These are phyloP conservation scores for Veloboletus limbatus DNA, from an alignment of 1,284 basidiomycete species.

Conservation along the genomic window DNA sequence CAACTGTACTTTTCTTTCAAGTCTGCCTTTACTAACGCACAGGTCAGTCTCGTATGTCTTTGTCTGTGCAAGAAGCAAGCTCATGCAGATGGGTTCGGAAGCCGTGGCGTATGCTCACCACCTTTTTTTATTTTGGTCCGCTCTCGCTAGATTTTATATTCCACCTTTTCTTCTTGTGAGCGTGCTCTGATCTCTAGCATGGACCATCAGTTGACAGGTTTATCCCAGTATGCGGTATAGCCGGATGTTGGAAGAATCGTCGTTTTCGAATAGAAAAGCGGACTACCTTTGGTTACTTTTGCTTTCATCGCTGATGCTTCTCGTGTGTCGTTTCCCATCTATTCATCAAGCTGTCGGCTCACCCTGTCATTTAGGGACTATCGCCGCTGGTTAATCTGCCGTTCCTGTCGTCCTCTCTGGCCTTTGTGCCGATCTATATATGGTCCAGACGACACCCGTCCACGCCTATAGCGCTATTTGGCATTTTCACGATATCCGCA, in stretches of 20 bases:
- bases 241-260: constrained; percentile 93
- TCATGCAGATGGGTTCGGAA: constrained; percentile 34
- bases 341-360: background rate
- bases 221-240: constrained; percentile 88
- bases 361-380: constrained; percentile 51
- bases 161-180: constrained; percentile 97
- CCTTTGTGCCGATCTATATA: constrained; percentile 93
- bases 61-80: background rate
- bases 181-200: constrained; percentile 7
- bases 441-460: constrained; percentile 95
- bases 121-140: constrained; percentile 95
- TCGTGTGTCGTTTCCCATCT: constrained; percentile 53
- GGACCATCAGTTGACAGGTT: background rate
- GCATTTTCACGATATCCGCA: constrained; percentile 90
- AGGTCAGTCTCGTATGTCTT: constrained; percentile 48
- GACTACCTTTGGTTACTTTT: constrained; percentile 94
- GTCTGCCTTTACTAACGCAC: constrained; percentile 75
- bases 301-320: constrained; percentile 76
- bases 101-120: constrained; percentile 88
- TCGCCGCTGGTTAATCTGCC: constrained; percentile 88
- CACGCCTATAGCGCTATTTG: constrained; percentile 94
- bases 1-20: constrained; percentile 93
- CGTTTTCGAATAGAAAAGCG: constrained; percentile 85
- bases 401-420: constrained; percentile 84
- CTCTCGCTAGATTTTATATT: constrained; percentile 95